Percentiles rank a stretch among this genome's conserved stretches.
phyloP scores from a whole-genome alignment of 2,329 filamentous ascomycete genomes.

The Arthrobotrys sphaeroides region DNA sequence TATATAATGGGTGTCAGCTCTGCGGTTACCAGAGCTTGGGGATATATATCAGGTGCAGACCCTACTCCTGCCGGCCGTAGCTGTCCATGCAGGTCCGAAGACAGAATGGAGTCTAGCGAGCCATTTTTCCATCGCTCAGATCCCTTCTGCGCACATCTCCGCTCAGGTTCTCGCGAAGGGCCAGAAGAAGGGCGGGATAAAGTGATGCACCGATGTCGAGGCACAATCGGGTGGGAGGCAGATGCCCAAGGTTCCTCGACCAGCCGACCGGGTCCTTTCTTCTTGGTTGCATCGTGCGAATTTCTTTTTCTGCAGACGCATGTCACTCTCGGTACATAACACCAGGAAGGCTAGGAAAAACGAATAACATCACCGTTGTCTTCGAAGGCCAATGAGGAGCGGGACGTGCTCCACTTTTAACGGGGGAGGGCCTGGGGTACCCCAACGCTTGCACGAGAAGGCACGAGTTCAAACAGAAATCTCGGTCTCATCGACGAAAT shows the following conservation, averaged over 20 bases:
- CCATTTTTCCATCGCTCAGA: constrained; percentile 17
- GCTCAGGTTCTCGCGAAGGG: neutral
- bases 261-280: constrained; percentile 34
- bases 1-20: constrained; percentile 23
- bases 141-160: constrained; percentile 9
- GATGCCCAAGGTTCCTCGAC: constrained; percentile 23
- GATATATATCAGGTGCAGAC: neutral
- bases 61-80: constrained; percentile 2
- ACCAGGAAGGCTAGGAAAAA: constrained; percentile 37
- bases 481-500: constrained; percentile 32
- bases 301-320: constrained; percentile 35
- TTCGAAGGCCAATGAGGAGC: constrained; percentile 20
- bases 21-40: constrained; percentile 21
- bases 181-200: constrained; percentile 11
- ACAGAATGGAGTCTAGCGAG: constrained; percentile 1
- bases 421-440: constrained; percentile 44
- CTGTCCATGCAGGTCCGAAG: neutral
- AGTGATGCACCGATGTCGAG: constrained; percentile 20
- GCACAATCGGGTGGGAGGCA: constrained; percentile 12
- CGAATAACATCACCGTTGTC: constrained; percentile 25
- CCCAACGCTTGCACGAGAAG: constrained; percentile 46
- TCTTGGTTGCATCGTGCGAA: neutral
- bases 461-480: constrained; percentile 30
- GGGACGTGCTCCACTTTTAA: constrained; percentile 20
- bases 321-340: constrained; percentile 52